Evolutionary conservation across 345 rosid species (phyloP).

Genomic region (Geranium brycei): DNA sequence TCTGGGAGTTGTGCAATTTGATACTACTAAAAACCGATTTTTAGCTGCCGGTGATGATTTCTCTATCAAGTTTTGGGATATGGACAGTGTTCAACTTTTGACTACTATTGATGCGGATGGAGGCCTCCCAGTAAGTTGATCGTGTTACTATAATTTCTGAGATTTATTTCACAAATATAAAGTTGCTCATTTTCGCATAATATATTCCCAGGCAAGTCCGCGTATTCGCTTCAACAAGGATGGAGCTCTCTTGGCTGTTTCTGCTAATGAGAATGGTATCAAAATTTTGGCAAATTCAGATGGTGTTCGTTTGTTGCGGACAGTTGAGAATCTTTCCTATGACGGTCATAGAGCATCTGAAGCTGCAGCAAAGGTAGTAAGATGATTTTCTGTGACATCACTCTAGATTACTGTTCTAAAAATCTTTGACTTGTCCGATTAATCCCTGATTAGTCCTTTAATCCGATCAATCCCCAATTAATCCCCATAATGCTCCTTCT

Average conservation of each 20-base stretch:
- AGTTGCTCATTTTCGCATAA: too few species aligned
- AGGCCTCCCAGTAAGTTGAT: constrained; percentile 50
- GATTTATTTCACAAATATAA: too few species aligned
- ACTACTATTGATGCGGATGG: constrained; percentile 77
- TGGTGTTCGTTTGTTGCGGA: constrained; percentile 52
- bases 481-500: too few species aligned
- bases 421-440: too few species aligned
- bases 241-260: constrained; percentile 82
- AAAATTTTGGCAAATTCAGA: constrained; percentile 69
- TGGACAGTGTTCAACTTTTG: constrained; percentile 70
- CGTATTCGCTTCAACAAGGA: constrained; percentile 79
- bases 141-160: too few species aligned
- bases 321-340: constrained; percentile 36
- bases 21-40: constrained; percentile 70
- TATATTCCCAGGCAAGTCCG: constrained; percentile 47
- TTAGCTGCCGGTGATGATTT: constrained; percentile 89
- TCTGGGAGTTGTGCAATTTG: constrained; percentile 75
- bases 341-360: too few species aligned
- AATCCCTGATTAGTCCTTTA: too few species aligned
- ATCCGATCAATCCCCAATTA: too few species aligned
- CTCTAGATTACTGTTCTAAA: too few species aligned
- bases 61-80: constrained; percentile 82
- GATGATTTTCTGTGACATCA: too few species aligned
- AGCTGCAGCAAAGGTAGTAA: too few species aligned
- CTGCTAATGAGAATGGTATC: constrained; percentile 67